Evolutionary conservation across 1,139 yeast species (phyloP).

Genomic region (Eremothecium gossypii): DNA sequence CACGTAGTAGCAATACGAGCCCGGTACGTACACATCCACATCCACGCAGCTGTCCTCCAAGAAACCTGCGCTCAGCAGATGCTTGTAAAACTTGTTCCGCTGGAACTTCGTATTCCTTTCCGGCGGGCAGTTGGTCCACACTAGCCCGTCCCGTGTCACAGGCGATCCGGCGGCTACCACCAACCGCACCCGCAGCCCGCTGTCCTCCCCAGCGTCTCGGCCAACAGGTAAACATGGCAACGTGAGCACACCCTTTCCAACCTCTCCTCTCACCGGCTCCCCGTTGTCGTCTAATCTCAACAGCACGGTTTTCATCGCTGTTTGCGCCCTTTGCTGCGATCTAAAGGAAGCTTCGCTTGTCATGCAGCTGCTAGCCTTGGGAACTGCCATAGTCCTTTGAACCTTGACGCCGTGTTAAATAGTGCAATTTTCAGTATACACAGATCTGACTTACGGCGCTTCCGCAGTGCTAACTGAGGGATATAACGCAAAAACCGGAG

Average conservation of each 20-base stretch:
- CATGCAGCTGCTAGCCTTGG: no score
- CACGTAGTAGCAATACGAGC: slow-evolving; percentile 64
- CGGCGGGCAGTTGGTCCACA: slow-evolving; percentile 71
- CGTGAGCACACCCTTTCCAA: slow-evolving; percentile 51
- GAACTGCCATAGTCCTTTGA: no score
- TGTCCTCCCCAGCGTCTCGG: slow-evolving; percentile 35
- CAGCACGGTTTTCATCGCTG: slow-evolving; percentile 30
- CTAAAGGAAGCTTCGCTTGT: no score
- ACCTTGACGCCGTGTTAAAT: no score
- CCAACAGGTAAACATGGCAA: slow-evolving; percentile 48
- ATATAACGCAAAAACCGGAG: no score
- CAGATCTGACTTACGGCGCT: no score
- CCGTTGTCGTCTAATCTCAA: slow-evolving; percentile 48
- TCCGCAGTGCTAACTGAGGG: no score
- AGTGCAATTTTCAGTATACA: no score
- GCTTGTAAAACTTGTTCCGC: slow-evolving; percentile 45
- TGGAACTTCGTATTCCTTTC: slow-evolving; percentile 37
- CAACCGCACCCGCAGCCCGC: slow-evolving; percentile 48
- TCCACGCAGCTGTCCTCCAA: slow-evolving; percentile 53
- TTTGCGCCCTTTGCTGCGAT: background rate
- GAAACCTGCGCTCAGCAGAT: slow-evolving; percentile 42
- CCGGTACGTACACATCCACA: slow-evolving; percentile 61
- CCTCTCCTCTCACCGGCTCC: slow-evolving; percentile 40
- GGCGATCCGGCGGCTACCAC: slow-evolving; percentile 67
- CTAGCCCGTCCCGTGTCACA: slow-evolving; percentile 57